Conservation (phyloP, 2,329 filamentous ascomycete species). For the Claviceps pazoutovae region DNA sequence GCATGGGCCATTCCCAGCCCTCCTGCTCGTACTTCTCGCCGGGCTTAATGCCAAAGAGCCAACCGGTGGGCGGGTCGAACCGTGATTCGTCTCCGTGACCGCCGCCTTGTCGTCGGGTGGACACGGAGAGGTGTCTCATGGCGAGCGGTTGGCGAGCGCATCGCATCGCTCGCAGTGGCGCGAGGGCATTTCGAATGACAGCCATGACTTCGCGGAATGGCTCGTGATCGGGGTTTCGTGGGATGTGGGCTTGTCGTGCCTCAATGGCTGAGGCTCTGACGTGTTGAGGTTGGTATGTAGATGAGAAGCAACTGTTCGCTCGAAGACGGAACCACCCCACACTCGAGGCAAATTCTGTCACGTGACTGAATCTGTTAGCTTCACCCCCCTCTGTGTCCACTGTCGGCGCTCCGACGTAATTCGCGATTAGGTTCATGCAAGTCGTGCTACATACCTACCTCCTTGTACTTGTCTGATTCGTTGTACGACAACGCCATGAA, state of each 20-base stretch:
- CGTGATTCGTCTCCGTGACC: constrained; percentile 48
- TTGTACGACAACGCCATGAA: not conserved
- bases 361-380: not conserved
- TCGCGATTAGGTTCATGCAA: not conserved
- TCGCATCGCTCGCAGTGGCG: constrained; percentile 23
- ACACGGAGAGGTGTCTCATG: constrained; percentile 29
- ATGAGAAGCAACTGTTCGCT: not conserved
- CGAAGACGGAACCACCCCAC: not conserved
- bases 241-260: constrained; percentile 10
- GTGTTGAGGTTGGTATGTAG: not conserved
- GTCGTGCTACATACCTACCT: no score
- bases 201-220: constrained; percentile 15
- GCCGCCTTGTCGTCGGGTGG: constrained; percentile 26
- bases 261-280: constrained; percentile 14
- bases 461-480: no score
- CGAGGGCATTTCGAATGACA: constrained; percentile 22
- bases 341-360: not conserved
- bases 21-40: constrained; percentile 93
- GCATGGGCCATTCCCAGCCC: constrained; percentile 84
- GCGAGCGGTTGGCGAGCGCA: constrained; percentile 21
- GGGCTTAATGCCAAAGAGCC: constrained; percentile 88
- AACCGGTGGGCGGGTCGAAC: constrained; percentile 82
- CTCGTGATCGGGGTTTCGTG: constrained; percentile 8
- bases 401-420: not conserved
- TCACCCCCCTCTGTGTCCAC: not conserved